phyloP scores from a whole-genome alignment of 495 filamentous ascomycete species.

The Penicillium longicatenatum region DNA sequence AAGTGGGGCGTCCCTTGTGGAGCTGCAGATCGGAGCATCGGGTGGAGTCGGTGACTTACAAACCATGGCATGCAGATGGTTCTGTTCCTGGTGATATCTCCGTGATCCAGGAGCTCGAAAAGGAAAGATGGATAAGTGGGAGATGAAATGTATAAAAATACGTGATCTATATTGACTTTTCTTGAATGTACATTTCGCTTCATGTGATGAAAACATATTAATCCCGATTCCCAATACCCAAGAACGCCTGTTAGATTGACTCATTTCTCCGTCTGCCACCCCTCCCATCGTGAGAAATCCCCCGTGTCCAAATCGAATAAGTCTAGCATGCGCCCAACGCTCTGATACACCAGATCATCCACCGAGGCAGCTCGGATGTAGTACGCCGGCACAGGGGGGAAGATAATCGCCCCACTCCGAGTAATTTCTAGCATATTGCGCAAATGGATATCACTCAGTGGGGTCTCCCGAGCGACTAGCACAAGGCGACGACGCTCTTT shows the following conservation, averaged over 20 bases:
- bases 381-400: slow-evolving; percentile 46
- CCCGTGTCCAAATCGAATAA: slow-evolving; percentile 47
- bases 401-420: slow-evolving; percentile 40
- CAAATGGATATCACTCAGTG: slow-evolving; percentile 48
- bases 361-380: slow-evolving; percentile 38
- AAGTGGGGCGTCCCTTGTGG: background rate
- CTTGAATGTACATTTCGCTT: background rate
- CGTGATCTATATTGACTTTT: too few species aligned
- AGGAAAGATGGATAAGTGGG: background rate
- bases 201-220: background rate
- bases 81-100: background rate
- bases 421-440: slow-evolving; percentile 47
- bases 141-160: background rate
- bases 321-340: slow-evolving; percentile 47
- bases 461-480: slow-evolving; percentile 45
- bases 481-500: slow-evolving; percentile 47
- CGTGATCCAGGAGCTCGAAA: background rate
- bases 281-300: slow-evolving; percentile 44
- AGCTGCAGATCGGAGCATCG: background rate
- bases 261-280: slow-evolving; percentile 23
- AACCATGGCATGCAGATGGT: background rate
- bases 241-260: background rate
- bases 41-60: too few species aligned
- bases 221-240: background rate
- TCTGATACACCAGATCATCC: slow-evolving; percentile 46